phyloP scores from a whole-genome alignment of 2,329 filamentous ascomycete genomes.

The Colletotrichum tropicale region DNA sequence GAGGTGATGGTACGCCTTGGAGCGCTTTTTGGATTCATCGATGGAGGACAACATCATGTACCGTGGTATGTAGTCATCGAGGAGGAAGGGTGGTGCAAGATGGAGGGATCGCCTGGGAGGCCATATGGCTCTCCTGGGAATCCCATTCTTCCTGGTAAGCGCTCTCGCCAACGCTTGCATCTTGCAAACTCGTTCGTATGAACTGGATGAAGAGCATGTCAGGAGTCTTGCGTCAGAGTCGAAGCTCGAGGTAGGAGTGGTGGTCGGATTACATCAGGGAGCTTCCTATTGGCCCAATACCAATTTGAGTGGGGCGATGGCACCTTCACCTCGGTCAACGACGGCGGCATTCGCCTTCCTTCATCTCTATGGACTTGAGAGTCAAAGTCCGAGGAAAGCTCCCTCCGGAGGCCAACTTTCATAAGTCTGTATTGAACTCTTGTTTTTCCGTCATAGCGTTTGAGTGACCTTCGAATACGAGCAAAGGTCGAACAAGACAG shows the following conservation, averaged over 20 bases:
- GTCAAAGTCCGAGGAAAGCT: neutral
- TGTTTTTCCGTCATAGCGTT: neutral
- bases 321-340: neutral
- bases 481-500: neutral
- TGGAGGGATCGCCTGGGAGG: slow-evolving; percentile 43
- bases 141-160: neutral
- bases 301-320: neutral
- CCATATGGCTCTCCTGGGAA: neutral
- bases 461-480: neutral
- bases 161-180: neutral
- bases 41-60: slow-evolving; percentile 72
- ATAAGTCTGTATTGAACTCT: too few relatives aligned
- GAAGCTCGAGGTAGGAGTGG: neutral
- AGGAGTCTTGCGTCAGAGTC: neutral
- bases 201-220: neutral
- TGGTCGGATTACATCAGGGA: slow-evolving; percentile 3
- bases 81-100: slow-evolving; percentile 69
- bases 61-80: slow-evolving; percentile 75
- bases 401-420: neutral
- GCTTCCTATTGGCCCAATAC: neutral
- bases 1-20: slow-evolving; percentile 75
- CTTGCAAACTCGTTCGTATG: neutral
- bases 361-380: neutral
- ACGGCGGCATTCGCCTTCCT: neutral
- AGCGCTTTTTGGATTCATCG: slow-evolving; percentile 76